phyloP scores from a whole-genome alignment of 108 stramenopile genomes.

The Nitzschia sp. region DNA sequence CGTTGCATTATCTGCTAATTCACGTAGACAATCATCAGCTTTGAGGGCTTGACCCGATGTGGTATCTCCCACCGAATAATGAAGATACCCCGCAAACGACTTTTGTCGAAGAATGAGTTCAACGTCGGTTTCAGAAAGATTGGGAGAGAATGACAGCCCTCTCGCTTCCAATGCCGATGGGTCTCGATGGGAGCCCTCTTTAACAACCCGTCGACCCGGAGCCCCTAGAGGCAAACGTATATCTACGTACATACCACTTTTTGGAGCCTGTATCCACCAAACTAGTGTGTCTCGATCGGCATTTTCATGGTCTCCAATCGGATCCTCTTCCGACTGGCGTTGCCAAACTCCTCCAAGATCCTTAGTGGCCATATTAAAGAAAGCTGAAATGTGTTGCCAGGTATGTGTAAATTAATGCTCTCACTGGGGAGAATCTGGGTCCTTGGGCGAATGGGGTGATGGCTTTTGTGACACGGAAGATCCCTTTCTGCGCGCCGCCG shows the following conservation, averaged over 20 bases:
- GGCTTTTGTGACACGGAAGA: no score
- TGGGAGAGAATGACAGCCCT: not conserved
- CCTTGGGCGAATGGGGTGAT: no score
- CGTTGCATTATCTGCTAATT: not conserved
- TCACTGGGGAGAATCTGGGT: no score
- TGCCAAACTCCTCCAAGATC: constrained; percentile 40
- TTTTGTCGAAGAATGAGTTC: constrained; percentile 37
- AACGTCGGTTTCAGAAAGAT: not conserved
- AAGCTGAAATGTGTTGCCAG: no score
- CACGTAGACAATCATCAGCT: constrained; percentile 23
- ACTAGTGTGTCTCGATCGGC: constrained; percentile 47
- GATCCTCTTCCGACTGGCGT: constrained; percentile 51
- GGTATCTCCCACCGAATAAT: constrained; percentile 27
- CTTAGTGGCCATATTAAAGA: constrained; percentile 1
- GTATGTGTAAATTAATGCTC: no score
- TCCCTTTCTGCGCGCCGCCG: no score
- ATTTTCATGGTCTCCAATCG: constrained; percentile 37
- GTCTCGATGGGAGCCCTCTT: not conserved
- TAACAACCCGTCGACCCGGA: constrained; percentile 8
- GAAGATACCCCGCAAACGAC: constrained; percentile 43
- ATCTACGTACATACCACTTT: constrained; percentile 50
- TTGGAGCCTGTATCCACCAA: constrained; percentile 51
- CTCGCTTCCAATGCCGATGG: constrained; percentile 28
- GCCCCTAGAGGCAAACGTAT: constrained; percentile 36
- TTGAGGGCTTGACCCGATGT: constrained; percentile 28